Evolutionary conservation across 2,329 filamentous ascomycete species (phyloP).

Genomic region (Chaetomium olivaceum): DNA sequence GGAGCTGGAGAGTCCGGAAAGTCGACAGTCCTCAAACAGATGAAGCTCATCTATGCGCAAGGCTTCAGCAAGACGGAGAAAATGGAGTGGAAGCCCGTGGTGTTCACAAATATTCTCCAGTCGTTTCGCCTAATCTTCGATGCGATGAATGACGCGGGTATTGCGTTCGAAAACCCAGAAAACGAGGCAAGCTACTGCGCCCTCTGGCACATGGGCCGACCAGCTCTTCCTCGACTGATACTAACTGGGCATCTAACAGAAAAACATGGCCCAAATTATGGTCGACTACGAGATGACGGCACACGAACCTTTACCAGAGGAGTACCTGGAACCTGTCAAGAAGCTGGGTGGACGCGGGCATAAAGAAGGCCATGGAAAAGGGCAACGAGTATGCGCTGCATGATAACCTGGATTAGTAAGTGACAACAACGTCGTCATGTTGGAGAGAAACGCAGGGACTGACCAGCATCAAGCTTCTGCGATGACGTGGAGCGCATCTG

Average conservation of each 20-base stretch:
- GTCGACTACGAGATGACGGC: slow-evolving; percentile 79
- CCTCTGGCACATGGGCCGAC: background rate
- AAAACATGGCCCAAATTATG: slow-evolving; percentile 74
- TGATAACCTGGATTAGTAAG: slow-evolving; percentile 88
- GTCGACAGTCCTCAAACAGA: slow-evolving; percentile 96
- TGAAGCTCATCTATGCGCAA: slow-evolving; percentile 95
- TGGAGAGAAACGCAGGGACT: background rate
- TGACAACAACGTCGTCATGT: background rate
- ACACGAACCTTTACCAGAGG: slow-evolving; percentile 75
- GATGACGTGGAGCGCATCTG: slow-evolving; percentile 74
- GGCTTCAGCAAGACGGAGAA: slow-evolving; percentile 89
- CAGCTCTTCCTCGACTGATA: background rate
- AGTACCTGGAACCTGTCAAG: slow-evolving; percentile 80
- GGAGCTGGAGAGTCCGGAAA: slow-evolving; percentile 95
- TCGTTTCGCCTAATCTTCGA: slow-evolving; percentile 88
- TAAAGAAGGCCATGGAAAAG: slow-evolving; percentile 84
- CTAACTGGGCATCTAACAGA: slow-evolving; percentile 49
- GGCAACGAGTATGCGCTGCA: slow-evolving; percentile 97
- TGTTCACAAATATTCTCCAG: slow-evolving; percentile 92
- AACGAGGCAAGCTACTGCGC: slow-evolving; percentile 65
- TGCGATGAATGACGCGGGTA: slow-evolving; percentile 83
- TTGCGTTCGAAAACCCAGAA: slow-evolving; percentile 73
- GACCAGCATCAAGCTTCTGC: slow-evolving; percentile 68
- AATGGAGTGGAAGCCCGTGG: slow-evolving; percentile 90
- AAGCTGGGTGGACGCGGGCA: slow-evolving; percentile 78